These are phyloP conservation scores for Penicillium sp. DNA, from an alignment of 2,329 filamentous ascomycete genomes.

Conservation along the genomic window DNA sequence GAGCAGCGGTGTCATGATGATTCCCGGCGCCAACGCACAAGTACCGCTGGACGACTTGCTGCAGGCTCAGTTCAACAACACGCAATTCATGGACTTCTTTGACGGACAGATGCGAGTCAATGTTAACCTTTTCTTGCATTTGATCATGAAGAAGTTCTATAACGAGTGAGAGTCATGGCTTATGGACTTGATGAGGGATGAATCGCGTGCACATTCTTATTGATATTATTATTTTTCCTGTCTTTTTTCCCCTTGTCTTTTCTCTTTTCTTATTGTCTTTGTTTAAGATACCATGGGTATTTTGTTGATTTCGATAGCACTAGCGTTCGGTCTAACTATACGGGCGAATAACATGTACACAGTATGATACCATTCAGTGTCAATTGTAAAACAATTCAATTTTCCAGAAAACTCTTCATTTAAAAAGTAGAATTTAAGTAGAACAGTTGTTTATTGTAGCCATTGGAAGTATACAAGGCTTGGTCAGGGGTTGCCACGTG, in stretches of 20 bases:
- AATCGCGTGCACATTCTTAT: slow-evolving; percentile 19
- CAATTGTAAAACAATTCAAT: slow-evolving; percentile 1
- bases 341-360: slow-evolving; percentile 25
- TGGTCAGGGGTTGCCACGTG: slow-evolving; percentile 35
- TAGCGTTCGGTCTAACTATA: slow-evolving; percentile 16
- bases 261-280: slow-evolving; percentile 7
- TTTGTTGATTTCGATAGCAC: slow-evolving; percentile 24
- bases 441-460: neutral
- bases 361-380: slow-evolving; percentile 15
- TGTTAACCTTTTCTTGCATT: slow-evolving; percentile 92
- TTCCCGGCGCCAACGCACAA: slow-evolving; percentile 85
- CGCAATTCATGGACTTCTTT: slow-evolving; percentile 94
- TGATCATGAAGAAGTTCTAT: slow-evolving; percentile 99
- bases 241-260: slow-evolving; percentile 13
- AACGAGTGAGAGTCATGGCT: slow-evolving; percentile 41
- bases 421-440: neutral
- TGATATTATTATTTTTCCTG: slow-evolving; percentile 17
- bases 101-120: slow-evolving; percentile 84
- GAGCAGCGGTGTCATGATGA: slow-evolving; percentile 87
- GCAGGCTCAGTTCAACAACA: slow-evolving; percentile 95
- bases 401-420: neutral
- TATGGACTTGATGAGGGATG: slow-evolving; percentile 25
- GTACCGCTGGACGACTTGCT: slow-evolving; percentile 89
- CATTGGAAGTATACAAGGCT: slow-evolving; percentile 9
- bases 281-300: slow-evolving; percentile 27